Conservation (phyloP, 768 basidiomycete species). For the Sistotremastrum niveocremeum region DNA sequence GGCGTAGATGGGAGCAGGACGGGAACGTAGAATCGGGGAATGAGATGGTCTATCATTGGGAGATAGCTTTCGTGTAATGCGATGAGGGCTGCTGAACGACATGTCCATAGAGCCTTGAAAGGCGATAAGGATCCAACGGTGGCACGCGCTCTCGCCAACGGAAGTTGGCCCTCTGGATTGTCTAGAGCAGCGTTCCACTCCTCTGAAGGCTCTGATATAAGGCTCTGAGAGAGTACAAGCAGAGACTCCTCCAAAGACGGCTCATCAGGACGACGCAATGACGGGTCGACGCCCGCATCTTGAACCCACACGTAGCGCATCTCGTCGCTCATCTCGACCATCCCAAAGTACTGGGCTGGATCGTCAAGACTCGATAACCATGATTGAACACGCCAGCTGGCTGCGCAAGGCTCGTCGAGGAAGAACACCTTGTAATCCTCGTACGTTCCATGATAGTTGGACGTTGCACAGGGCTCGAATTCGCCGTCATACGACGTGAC, state of each 20-base stretch:
- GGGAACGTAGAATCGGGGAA: conserved; percentile 68
- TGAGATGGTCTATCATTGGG: conserved; percentile 35
- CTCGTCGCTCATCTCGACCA: not conserved
- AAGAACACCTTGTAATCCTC: no score
- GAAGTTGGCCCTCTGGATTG: not conserved
- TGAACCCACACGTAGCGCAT: conserved; percentile 19
- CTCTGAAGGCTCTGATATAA: not conserved
- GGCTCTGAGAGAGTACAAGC: conserved; percentile 1
- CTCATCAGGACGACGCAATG: conserved; percentile 1
- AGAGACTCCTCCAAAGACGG: conserved; percentile 2
- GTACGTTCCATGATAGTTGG: no score
- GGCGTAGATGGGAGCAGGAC: conserved; percentile 43
- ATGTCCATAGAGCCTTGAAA: conserved; percentile 7
- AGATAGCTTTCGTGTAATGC: conserved; percentile 11
- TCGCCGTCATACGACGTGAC: no score
- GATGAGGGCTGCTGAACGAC: conserved; percentile 13
- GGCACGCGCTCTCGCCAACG: not conserved
- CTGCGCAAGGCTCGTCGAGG: no score
- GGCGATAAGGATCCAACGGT: not conserved
- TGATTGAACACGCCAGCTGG: no score
- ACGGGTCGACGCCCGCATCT: conserved; percentile 18
- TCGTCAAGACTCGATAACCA: no score
- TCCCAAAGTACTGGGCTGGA: no score
- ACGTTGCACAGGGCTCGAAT: no score
- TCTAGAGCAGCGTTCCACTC: not conserved